Base-by-base conservation (phyloP, 2,329 filamentous ascomycete genomes). In the Phialocephala sp. region DNA sequence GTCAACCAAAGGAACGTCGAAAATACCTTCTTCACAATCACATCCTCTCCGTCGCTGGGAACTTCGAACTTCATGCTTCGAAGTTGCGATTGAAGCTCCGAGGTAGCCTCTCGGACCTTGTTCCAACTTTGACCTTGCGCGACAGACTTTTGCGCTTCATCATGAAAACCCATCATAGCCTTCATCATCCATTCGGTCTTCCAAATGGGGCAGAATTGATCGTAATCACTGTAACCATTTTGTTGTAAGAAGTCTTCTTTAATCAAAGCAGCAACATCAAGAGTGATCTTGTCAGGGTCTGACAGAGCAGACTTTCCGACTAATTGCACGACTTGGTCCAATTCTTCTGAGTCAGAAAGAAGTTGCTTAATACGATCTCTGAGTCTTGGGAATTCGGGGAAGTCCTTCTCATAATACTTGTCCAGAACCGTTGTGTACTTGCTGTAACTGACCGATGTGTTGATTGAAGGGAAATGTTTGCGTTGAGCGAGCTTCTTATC, bases 151-250 rank as follows among this genome's bases (percentile, higher is more conserved):
- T 98, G 94, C 27, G 93, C 90, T 84, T 99, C 95, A 76, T 99
- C 96, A 78, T 97, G 93, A 87, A 94, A 99, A 65, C 90, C 92
- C 85, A 99, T 92, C 89, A 99, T 98, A 70, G 93, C 91, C 87
- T 97, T 97, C 95, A 99, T 99, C 95, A 99, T 98, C 90, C 95
- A 99, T 79, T 97, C 91, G 0, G 95, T 99, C 90, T 99, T 99
- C 95, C 95, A 99, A 76, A 99, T 87, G 59, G 95, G 95, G 78
- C 95, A 99, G 88, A 97, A 99, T 82, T 98, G 94, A 78, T 99
- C 95, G 79, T 99, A 98, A 80, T 98, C 93, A 72, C 91, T 95
- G 87, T 99, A 99, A 69, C 95, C 95, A 82, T 99, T 99, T 80
- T 99, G 95, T 82, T 99, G 95, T 77, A 99, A 79, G 83, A 99